Conservation (phyloP, 441 rosid genomes). For the Jatropha multifida region DNA sequence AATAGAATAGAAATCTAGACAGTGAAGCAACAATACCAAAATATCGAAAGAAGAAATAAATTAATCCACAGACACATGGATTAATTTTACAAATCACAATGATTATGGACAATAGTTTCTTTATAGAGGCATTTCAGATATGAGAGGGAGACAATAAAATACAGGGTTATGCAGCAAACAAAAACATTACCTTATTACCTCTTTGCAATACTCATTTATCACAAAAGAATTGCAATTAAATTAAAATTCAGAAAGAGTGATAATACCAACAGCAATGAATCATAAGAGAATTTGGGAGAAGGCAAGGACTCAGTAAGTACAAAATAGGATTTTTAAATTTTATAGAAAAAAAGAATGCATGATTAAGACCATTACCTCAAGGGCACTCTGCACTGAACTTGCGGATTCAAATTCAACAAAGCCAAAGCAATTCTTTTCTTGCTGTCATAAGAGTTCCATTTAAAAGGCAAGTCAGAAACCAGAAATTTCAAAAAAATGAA, state of each 20-base stretch:
- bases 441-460: slow-evolving; percentile 22
- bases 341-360: background rate
- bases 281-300: background rate
- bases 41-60: background rate
- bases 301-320: background rate
- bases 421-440: slow-evolving; percentile 62
- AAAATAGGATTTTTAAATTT: background rate
- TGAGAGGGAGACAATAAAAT: background rate
- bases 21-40: background rate
- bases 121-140: background rate
- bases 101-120: background rate
- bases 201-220: background rate
- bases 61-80: background rate
- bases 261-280: background rate
- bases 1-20: background rate
- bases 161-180: background rate
- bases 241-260: background rate
- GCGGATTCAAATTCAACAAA: slow-evolving; percentile 89
- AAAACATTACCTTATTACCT: too few species aligned
- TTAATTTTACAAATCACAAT: background rate
- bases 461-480: slow-evolving; percentile 43
- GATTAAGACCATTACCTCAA: slow-evolving; percentile 44
- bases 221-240: background rate
- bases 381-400: slow-evolving; percentile 65
- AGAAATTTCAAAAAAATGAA: slow-evolving; percentile 24